Evolutionary conservation across 768 basidiomycete genomes (phyloP), one percentile per base, ranked within the genome.

Genomic region (Mycena vulgaris): DNA sequence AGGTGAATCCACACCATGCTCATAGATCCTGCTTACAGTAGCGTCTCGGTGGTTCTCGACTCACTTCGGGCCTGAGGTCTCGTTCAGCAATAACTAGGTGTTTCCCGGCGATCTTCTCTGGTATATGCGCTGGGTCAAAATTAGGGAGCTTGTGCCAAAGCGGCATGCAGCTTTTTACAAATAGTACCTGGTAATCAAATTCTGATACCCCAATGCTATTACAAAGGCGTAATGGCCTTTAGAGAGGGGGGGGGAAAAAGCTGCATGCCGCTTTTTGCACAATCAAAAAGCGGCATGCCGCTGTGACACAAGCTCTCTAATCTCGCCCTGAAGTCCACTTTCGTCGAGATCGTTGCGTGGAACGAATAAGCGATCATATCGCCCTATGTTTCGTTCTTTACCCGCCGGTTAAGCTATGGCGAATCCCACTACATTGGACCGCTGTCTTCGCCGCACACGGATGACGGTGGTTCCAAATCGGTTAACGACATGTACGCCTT

Each of bases 391-490:
- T 35, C 5, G 4, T 9, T n/a, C 21, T 35, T 66, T 1, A 59
- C 25, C 11, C 14, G 0, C 30, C n/a, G n/a, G 11, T n/a, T 13
- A 17, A 69, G 68, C 68, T 86, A 82, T 64, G 85, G 85, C 70
- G 88, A 89, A 74, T 85, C 85, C 13, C 86, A 87, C 63, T 89
- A 89, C 77, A 81, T 89, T 39, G 87, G 86, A 35, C 87, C 87
- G 21, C 74, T 85, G 68, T 72, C 73, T 9, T 74, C 73, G 14
- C 45, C 30, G 17, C 75, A 75, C 37, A 70, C 73, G 23, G 75
- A 75, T 45, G 73, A 75, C n/a, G 73, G 75, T 2, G 57, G 75
- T 8, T 75, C 75, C 3, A 74, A 68, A 35, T 74, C 70, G 75
- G 73, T 63, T 16, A 75, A 75, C 49, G 75, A 74, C 37, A 70